Conservation (phyloP, 1,139 yeast species). For the Candida freyschussii region DNA sequence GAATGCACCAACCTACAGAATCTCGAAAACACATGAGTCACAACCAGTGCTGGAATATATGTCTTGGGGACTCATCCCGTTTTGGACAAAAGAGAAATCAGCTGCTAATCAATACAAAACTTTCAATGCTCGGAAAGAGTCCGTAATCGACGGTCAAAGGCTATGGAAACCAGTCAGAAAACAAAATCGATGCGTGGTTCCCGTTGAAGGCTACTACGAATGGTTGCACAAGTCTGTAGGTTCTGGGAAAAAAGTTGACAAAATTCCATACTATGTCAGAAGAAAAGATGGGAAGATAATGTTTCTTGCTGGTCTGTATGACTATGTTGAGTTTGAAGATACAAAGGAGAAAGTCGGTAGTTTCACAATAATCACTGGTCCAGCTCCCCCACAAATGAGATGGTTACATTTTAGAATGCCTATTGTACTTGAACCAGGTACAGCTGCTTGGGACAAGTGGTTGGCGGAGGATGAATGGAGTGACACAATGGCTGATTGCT, state of each 20-base stretch:
- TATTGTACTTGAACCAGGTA: conserved; percentile 53
- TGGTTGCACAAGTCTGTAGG: conserved; percentile 46
- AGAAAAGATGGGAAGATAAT: conserved; percentile 47
- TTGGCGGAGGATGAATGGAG: conserved; percentile 41
- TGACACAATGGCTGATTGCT: conserved; percentile 31
- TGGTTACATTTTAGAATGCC: conserved; percentile 85
- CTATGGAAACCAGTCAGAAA: conserved; percentile 46
- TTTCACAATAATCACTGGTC: conserved; percentile 71
- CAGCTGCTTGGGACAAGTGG: conserved; percentile 59
- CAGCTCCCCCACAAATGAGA: conserved; percentile 52
- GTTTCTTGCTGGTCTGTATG: conserved; percentile 69
- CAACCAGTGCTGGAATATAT: conserved; percentile 34
- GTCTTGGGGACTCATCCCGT: conserved; percentile 62
- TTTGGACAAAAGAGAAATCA: conserved; percentile 39
- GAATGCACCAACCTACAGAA: conserved; percentile 39
- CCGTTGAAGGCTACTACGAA: conserved; percentile 82
- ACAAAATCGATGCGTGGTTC: conserved; percentile 59
- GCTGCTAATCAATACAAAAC: conserved; percentile 35
- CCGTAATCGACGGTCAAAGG: conserved; percentile 38
- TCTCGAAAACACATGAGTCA: conserved; percentile 2
- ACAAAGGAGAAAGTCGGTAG: conserved; percentile 37
- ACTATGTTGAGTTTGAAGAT: conserved; percentile 29
- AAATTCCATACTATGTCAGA: conserved; percentile 61
- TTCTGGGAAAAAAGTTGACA: conserved; percentile 30
- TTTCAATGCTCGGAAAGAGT: conserved; percentile 65